A percentile compares a stretch with the other conserved stretches of the same genome.
Evolutionary conservation across 192 early-diverging fungal species (phyloP).

Genomic region (Coemansia javaensis): DNA sequence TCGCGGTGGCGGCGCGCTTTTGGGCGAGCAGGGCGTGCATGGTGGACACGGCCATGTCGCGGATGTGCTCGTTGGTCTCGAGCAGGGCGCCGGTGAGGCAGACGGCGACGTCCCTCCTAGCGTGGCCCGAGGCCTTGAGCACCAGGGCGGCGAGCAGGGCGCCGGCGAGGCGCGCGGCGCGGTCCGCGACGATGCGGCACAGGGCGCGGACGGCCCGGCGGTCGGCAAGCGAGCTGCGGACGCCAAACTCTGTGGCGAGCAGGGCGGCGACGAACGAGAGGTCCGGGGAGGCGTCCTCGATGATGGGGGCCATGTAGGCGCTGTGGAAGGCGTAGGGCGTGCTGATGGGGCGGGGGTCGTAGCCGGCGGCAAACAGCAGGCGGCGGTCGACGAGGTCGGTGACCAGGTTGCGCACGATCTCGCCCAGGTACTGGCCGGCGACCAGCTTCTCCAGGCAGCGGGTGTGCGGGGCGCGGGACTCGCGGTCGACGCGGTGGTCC

Average conservation of each 20-base stretch:
- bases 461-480: constrained; percentile 65
- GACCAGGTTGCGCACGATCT: constrained; percentile 76
- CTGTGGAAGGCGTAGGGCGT: constrained; percentile 68
- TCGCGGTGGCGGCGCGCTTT: background rate
- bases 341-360: constrained; percentile 51
- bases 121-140: background rate
- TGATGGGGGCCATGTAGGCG: constrained; percentile 67
- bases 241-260: constrained; percentile 65
- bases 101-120: constrained; percentile 3
- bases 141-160: constrained; percentile 55
- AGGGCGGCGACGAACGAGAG: constrained; percentile 57
- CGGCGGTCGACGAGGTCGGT: constrained; percentile 74
- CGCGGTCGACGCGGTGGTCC: constrained; percentile 76
- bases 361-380: constrained; percentile 61
- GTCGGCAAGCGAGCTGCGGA: constrained; percentile 61
- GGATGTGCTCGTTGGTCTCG: constrained; percentile 17
- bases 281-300: constrained; percentile 59
- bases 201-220: constrained; percentile 72
- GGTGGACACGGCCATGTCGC: constrained; percentile 4
- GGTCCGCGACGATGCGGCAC: constrained; percentile 75
- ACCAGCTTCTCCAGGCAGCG: constrained; percentile 91
- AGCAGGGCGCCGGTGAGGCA: constrained; percentile 23
- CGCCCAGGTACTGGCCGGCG: constrained; percentile 88
- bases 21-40: constrained; percentile 5
- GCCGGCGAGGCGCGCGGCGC: constrained; percentile 74